Evolutionary conservation across 352 stramenopile species (phyloP).

Genomic region (Phytopythium boreale): DNA sequence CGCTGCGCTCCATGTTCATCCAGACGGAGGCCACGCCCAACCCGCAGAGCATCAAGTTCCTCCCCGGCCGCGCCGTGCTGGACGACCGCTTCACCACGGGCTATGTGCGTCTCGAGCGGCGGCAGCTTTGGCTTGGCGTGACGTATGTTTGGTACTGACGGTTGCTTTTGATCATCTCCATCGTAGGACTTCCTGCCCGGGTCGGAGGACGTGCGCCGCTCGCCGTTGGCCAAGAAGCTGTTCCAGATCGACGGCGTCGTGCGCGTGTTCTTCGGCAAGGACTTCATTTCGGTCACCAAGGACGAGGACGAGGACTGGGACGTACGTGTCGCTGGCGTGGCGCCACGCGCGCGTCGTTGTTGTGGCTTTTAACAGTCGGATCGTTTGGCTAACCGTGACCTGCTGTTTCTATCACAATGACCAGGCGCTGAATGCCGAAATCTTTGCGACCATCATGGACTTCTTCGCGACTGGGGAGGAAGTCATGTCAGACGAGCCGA

Average conservation of each 20-base stretch:
- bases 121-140: conserved; percentile 3
- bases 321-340: conserved; percentile 35
- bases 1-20: conserved; percentile 95
- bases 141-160: neutral
- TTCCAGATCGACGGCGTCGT: conserved; percentile 96
- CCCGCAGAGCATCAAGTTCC: conserved; percentile 97
- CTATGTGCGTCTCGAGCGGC: conserved; percentile 14
- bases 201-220: conserved; percentile 88
- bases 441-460: conserved; percentile 98
- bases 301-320: conserved; percentile 92
- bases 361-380: neutral
- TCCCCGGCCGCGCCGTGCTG: conserved; percentile 90
- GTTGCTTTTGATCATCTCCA: neutral
- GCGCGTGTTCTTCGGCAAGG: conserved; percentile 96
- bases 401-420: neutral
- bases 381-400: neutral
- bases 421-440: conserved; percentile 83
- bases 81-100: conserved; percentile 88
- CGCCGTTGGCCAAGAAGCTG: conserved; percentile 93
- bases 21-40: conserved; percentile 98
- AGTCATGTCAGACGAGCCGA: conserved; percentile 87
- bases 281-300: conserved; percentile 99
- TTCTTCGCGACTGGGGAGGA: conserved; percentile 91
- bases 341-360: neutral
- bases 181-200: conserved; percentile 79